Percentiles rank a stretch among this genome's conserved stretches.
phyloP scores from a whole-genome alignment of 2,329 filamentous ascomycete genomes.

The Periconia digitata region DNA sequence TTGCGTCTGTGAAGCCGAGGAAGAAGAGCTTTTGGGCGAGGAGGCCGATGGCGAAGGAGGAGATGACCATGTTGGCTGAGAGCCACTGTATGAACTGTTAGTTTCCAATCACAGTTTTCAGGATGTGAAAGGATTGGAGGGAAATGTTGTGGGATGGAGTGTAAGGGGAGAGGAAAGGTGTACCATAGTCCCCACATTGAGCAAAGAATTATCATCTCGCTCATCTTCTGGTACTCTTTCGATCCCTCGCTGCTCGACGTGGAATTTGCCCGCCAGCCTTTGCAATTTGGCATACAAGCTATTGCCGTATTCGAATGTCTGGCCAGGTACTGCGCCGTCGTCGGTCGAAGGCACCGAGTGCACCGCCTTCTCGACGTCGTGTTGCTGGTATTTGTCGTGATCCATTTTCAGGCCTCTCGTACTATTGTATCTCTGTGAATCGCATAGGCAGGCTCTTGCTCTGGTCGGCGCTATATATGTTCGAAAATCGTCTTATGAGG shows the following conservation, averaged over 20 bases:
- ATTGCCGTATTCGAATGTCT: constrained; percentile 61
- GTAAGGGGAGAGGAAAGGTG: constrained; percentile 3
- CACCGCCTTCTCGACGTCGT: constrained; percentile 31
- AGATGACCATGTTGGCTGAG: constrained; percentile 76
- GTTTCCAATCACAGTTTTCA: background rate
- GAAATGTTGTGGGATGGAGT: background rate
- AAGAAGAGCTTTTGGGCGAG: constrained; percentile 68
- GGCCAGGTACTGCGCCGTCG: constrained; percentile 56
- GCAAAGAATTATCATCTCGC: constrained; percentile 63
- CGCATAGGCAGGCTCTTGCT: background rate
- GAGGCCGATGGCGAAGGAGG: constrained; percentile 74
- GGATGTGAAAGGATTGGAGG: background rate
- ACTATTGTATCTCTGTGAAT: background rate
- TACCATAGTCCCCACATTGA: constrained; percentile 73
- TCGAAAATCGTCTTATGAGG: too few species aligned
- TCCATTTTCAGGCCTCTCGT: background rate
- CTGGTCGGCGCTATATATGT: too few species aligned
- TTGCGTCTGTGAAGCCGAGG: constrained; percentile 72
- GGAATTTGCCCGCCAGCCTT: constrained; percentile 63
- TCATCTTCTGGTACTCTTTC: constrained; percentile 73
- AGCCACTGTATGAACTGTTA: constrained; percentile 61
- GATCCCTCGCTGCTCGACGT: constrained; percentile 74
- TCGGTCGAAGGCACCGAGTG: constrained; percentile 26
- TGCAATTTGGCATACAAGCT: constrained; percentile 61
- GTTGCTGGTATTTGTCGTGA: background rate